phyloP scores from a whole-genome alignment of 768 basidiomycete genomes.

The Lactarius psammicola region DNA sequence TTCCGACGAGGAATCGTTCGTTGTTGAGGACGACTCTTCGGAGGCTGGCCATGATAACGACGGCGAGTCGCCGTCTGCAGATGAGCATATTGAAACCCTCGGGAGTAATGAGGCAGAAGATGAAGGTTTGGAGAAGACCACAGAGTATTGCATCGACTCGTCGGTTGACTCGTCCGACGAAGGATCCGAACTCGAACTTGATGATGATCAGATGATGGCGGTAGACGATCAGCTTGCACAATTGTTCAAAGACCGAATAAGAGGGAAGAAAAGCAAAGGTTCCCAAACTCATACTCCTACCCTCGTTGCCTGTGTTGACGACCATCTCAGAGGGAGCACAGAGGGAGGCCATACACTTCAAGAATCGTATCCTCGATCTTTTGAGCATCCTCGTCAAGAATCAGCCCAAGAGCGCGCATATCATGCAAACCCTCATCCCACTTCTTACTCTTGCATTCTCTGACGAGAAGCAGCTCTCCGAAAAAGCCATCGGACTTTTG shows the following conservation, averaged over 20 bases:
- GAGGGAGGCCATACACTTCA: slow-evolving; percentile 92
- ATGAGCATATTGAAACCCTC: slow-evolving; percentile 39
- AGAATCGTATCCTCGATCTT: slow-evolving; percentile 93
- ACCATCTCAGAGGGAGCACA: slow-evolving; percentile 59
- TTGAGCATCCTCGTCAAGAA: slow-evolving; percentile 80
- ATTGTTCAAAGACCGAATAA: slow-evolving; percentile 73
- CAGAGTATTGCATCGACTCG: slow-evolving; percentile 57
- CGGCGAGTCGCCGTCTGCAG: slow-evolving; percentile 33
- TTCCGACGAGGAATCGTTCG: slow-evolving; percentile 35
- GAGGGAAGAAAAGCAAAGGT: slow-evolving; percentile 65
- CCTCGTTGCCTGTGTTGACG: slow-evolving; percentile 1
- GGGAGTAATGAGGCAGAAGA: slow-evolving; percentile 52
- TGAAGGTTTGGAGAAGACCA: slow-evolving; percentile 63
- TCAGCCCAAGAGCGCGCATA: slow-evolving; percentile 69
- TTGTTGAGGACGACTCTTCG: slow-evolving; percentile 33
- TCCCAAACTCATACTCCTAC: slow-evolving; percentile 29
- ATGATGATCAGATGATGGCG: slow-evolving; percentile 98
- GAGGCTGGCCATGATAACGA: slow-evolving; percentile 41
- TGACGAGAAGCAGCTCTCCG: slow-evolving; percentile 85
- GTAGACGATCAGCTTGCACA: slow-evolving; percentile 90
- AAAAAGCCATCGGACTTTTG: slow-evolving; percentile 82
- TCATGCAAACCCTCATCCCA: slow-evolving; percentile 67
- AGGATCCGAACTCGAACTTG: slow-evolving; percentile 70
- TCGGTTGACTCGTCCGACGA: slow-evolving; percentile 57
- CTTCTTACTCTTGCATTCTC: slow-evolving; percentile 71